Evolutionary conservation across 331 rosid species (phyloP), one percentile per base, ranked within the genome.

Genomic region (Stylosanthes scabra): DNA sequence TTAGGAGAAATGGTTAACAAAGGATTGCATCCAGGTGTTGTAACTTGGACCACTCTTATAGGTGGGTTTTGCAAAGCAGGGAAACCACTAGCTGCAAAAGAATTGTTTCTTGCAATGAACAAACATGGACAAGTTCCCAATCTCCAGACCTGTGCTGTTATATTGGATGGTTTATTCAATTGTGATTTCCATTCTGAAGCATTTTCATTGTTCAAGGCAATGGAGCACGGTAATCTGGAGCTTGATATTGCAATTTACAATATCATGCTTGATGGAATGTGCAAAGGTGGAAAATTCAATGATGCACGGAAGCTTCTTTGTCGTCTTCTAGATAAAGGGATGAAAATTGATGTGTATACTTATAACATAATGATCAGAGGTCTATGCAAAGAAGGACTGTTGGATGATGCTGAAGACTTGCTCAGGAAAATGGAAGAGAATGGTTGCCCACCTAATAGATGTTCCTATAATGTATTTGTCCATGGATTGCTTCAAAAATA

Each of bases 261-360:
- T 72, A 71, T 79, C 37, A 51, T 79, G 79, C 39, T 79, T 59
- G 75, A 79, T 51, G 79, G 79, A 50, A 42, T 73, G 61, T 79
- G 75, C 69, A 67, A 29, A 16, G 44, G 63, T 15, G 83, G 79
- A 4, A 79, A 74, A 49, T 6, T 67, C 47, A 44, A 47, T 60
- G 83, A 73, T 52, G 75, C 75, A 10, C 47, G 39, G 60, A 9
- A 51, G 8, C 66, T 79, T 15, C 34, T 79, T 51, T 75, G 61
- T 14, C 7, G 29, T 16, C 2, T 79, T 15, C 15, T 28, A 6
- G 66, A 7, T 1, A 67, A 67, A 72, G 83, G 79, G 55, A 59
- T 79, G 67, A 51, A 41, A 73, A 51, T 60, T 13, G 71, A 73
- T 79, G 11, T 45, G 3, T 74, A 52, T 52, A 79, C 79, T 51